phyloP scores from a whole-genome alignment of 2,329 filamentous ascomycete genomes.

The Rhexocercosporidium sp. region DNA sequence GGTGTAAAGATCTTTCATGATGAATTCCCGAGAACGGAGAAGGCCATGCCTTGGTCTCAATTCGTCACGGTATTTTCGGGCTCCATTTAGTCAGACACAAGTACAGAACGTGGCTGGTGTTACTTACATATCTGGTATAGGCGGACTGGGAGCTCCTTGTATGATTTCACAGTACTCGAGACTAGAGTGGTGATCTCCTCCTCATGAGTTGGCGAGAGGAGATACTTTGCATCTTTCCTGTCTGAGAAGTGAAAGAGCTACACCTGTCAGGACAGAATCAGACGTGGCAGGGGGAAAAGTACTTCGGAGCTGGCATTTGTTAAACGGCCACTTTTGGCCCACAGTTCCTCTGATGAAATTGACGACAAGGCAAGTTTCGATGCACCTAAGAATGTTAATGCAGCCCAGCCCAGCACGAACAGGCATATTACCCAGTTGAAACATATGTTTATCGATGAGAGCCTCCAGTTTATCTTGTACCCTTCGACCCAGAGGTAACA shows the following conservation, averaged over 20 bases:
- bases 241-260: conserved; percentile 83
- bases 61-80: conserved; percentile 94
- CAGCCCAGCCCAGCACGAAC: neutral
- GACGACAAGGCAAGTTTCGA: conserved; percentile 84
- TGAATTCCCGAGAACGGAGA: conserved; percentile 85
- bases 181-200: conserved; percentile 93
- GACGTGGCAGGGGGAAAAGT: conserved; percentile 23
- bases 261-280: conserved; percentile 19
- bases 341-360: conserved; percentile 83
- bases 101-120: neutral
- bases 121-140: conserved; percentile 85
- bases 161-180: conserved; percentile 73
- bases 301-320: conserved; percentile 76
- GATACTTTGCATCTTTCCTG: conserved; percentile 73
- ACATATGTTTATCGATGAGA: conserved; percentile 91
- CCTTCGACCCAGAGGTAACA: conserved; percentile 83
- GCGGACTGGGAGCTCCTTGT: conserved; percentile 83
- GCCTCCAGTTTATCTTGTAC: conserved; percentile 88
- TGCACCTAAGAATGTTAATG: conserved; percentile 59
- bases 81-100: conserved; percentile 46
- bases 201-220: conserved; percentile 93
- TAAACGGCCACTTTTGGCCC: conserved; percentile 84
- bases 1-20: conserved; percentile 98
- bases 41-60: conserved; percentile 86
- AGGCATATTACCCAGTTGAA: conserved; percentile 60